Evolutionary conservation across 805 yeast species (phyloP), one percentile per base, ranked within the genome.

Genomic region (Aciculoconidium aculeatum): DNA sequence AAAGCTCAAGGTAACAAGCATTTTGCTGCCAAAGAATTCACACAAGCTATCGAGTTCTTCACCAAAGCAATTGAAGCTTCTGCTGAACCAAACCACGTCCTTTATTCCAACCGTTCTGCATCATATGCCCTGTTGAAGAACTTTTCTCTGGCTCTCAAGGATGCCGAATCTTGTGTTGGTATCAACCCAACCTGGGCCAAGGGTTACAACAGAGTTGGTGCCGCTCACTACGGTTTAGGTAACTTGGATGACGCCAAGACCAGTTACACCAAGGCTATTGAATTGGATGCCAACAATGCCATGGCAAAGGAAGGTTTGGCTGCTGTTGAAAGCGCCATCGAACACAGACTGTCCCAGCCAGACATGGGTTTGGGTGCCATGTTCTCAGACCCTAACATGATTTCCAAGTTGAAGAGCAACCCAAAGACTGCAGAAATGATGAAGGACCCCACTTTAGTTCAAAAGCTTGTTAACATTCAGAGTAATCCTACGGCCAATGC

Each of bases 1-100:
- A 92, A 92, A 64, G 83, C 94, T 15, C 80, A 85, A 59, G 98
- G 98, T 46, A 92, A 92, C 65, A 81, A 86, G 40, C 92, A 86
- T 24, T 92, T 92, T 53, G 76, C 86, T 14, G 84, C 87, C 30
- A 90, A 92, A 59, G 85, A 90, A 32, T 92, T 75, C 54, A 63
- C 65, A 13, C 70, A 75, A 42, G 97, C 98, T 23, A 75, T 81
- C 34, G 94, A 81, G 19, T 58, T 65, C 30, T 92, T 92, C 62
- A 62, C 90, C 11, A 71, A 83, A 55, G 98, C 96, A 18, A 92
- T 90, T 48, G 94, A 77, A 25, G 85, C 74, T 9, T 77, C 95
- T 0, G 67, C 78, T 25, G 40, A 69, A 5, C 95, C 96, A 39
- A 92, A 90, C 58, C 96, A 90, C 53, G 96, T 92, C 11, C 68